Conservation (phyloP, 768 basidiomycete genomes). For the Leccinum aurantiacum region DNA sequence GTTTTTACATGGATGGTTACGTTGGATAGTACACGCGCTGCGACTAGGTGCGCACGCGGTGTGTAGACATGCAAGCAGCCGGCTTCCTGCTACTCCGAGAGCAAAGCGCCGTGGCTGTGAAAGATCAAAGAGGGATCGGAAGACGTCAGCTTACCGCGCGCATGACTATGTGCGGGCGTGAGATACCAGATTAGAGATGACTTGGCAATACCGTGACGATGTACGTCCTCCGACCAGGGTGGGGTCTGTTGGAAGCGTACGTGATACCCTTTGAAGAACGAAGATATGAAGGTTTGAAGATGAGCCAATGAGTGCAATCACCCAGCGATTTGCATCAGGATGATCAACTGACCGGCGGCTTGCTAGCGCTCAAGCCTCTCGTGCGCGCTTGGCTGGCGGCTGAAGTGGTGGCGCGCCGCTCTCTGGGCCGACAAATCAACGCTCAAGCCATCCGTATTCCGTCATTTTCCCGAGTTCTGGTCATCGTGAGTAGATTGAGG, state of each 20-base stretch:
- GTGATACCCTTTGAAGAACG: not conserved
- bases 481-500: not conserved
- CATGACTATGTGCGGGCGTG: not conserved
- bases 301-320: not conserved
- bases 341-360: not conserved
- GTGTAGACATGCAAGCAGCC: not conserved
- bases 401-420: not conserved
- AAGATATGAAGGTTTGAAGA: not conserved
- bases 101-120: not conserved
- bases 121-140: not conserved
- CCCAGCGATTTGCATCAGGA: not conserved
- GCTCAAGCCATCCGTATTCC: not conserved
- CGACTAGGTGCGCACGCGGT: not conserved
- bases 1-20: not conserved
- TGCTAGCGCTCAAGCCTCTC: not conserved
- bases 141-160: not conserved
- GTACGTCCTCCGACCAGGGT: slow-evolving; percentile 4
- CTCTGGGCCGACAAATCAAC: not conserved
- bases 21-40: not conserved
- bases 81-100: not conserved
- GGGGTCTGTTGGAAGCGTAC: not conserved
- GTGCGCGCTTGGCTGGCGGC: not conserved
- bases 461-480: not conserved
- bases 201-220: not conserved
- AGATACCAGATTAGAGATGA: not conserved